These are phyloP conservation scores for Penicillium sclerotiorum DNA, from an alignment of 2,329 filamentous ascomycete genomes.

Conservation along the genomic window DNA sequence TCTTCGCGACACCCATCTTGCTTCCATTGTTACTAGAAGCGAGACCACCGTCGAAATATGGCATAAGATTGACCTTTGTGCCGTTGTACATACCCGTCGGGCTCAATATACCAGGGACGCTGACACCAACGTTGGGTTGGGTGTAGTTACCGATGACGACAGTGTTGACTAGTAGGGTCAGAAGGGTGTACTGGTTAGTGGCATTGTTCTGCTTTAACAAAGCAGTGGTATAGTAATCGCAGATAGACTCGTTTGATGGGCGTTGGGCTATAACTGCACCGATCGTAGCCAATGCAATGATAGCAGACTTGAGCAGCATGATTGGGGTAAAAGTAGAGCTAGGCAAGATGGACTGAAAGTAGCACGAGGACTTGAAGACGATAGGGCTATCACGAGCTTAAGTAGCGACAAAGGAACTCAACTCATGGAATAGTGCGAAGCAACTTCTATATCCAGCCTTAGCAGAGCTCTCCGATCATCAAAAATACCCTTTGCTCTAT, in stretches of 20 bases:
- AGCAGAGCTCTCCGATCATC: not conserved
- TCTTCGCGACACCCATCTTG: not conserved
- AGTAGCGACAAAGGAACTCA: not conserved
- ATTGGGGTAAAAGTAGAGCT: not conserved
- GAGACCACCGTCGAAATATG: not conserved
- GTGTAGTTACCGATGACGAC: not conserved
- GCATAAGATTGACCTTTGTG: not conserved
- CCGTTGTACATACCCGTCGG: not conserved
- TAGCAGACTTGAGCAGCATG: not conserved
- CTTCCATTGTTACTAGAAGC: not conserved
- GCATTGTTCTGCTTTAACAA: not conserved
- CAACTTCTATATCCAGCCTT: not conserved
- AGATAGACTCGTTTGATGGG: not conserved
- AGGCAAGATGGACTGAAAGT: not conserved
- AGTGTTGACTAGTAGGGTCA: not conserved
- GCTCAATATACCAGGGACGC: not conserved
- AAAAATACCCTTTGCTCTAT: not conserved
- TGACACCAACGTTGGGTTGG: not conserved
- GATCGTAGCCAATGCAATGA: not conserved
- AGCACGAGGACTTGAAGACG: not conserved
- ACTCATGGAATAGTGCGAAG: not conserved
- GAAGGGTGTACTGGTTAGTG: not conserved
- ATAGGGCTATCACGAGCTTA: not conserved
- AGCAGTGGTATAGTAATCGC: not conserved
- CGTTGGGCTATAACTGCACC: not conserved